Conservation (phyloP, 148 eudicot genomes). For the Cornus florida region DNA sequence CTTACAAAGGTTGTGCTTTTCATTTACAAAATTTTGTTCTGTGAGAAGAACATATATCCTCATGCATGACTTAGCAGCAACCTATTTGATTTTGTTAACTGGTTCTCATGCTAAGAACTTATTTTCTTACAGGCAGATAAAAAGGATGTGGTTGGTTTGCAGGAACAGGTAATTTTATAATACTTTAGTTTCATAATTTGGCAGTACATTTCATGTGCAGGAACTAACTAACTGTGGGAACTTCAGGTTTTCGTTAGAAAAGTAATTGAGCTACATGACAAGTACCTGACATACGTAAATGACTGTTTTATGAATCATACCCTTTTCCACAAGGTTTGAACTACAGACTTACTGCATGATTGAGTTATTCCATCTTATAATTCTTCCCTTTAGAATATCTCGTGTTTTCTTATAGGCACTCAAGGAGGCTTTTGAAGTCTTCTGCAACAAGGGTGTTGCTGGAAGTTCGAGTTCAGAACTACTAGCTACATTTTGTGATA, state of each 20-base stretch:
- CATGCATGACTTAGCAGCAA: background rate
- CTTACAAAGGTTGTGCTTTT: background rate
- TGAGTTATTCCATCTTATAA: constrained; percentile 1
- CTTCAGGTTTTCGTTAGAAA: constrained; percentile 76
- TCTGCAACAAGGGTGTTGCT: constrained; percentile 86
- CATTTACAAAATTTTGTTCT: background rate
- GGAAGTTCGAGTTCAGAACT: constrained; percentile 93
- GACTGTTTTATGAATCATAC: constrained; percentile 75
- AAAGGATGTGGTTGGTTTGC: constrained; percentile 56
- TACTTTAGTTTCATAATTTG: constrained; percentile 4
- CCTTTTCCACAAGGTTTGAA: constrained; percentile 77
- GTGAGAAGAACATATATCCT: background rate
- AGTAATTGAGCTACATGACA: constrained; percentile 90
- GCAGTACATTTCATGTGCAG: background rate
- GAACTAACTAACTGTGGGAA: constrained; percentile 13
- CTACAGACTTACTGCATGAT: background rate
- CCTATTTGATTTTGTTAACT: background rate
- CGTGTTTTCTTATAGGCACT: constrained; percentile 49
- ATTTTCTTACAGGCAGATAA: constrained; percentile 58
- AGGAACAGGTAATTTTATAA: constrained; percentile 61
- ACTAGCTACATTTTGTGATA: constrained; percentile 86
- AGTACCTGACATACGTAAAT: constrained; percentile 78
- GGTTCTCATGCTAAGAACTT: constrained; percentile 7
- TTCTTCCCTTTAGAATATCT: background rate
- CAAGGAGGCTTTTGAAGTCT: constrained; percentile 81